Percentiles rank a stretch among this genome's conserved stretches.
Evolutionary conservation across 2,329 filamentous ascomycete species (phyloP).

Genomic region (Colletotrichum agaves): DNA sequence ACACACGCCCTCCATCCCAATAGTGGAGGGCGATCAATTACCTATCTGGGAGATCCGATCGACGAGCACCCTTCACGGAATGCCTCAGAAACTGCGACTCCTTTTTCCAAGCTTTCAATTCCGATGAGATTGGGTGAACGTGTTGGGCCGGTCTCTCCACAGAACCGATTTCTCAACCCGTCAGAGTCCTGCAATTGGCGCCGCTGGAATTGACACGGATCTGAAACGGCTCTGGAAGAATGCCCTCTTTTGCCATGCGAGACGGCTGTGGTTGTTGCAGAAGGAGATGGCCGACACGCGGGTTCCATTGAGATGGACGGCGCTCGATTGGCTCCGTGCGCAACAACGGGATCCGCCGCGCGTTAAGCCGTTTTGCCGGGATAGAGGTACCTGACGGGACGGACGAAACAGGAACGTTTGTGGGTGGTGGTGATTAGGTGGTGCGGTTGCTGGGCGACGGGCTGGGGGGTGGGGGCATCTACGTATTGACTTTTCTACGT

Average conservation of each 20-base stretch:
- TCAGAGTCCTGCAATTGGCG: slow-evolving; percentile 11
- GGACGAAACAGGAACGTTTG: slow-evolving; percentile 3
- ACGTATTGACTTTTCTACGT: slow-evolving; percentile 50
- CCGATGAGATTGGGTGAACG: not conserved
- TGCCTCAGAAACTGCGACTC: slow-evolving; percentile 1
- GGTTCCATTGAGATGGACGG: not conserved
- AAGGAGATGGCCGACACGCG: not conserved
- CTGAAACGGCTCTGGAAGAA: slow-evolving; percentile 23
- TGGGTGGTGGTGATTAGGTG: slow-evolving; percentile 34
- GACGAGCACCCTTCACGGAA: not conserved
- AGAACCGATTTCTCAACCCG: not conserved
- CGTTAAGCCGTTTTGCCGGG: slow-evolving; percentile 11
- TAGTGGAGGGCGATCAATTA: slow-evolving; percentile 6
- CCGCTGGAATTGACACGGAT: slow-evolving; percentile 11
- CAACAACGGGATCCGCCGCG: slow-evolving; percentile 4
- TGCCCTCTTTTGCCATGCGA: not conserved
- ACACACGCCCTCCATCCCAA: slow-evolving; percentile 11
- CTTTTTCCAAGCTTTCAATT: not conserved
- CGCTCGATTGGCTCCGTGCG: slow-evolving; percentile 6
- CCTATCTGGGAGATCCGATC: slow-evolving; percentile 11
- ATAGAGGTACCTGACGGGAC: slow-evolving; percentile 12
- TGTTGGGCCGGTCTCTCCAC: not conserved
- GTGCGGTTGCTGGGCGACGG: slow-evolving; percentile 42
- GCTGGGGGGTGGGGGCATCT: slow-evolving; percentile 4
- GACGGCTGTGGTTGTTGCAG: not conserved